Conservation (phyloP, 495 filamentous ascomycete species). For the Podospora sp. region DNA sequence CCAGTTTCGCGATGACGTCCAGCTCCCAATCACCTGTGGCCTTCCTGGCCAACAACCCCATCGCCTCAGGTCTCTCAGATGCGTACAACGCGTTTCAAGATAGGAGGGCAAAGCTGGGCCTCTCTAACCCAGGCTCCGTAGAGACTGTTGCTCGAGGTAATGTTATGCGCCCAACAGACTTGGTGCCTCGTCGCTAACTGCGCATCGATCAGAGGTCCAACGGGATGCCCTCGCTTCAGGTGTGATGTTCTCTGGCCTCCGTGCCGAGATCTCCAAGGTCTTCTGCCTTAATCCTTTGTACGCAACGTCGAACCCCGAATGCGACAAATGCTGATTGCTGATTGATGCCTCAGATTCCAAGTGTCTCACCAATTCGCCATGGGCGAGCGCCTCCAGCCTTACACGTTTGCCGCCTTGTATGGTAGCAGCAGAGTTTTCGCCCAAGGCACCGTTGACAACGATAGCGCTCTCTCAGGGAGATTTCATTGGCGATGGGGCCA, state of each 20-base stretch:
- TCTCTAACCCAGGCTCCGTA: constrained; percentile 88
- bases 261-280: constrained; percentile 93
- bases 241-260: constrained; percentile 91
- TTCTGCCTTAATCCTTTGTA: constrained; percentile 83
- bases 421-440: constrained; percentile 90
- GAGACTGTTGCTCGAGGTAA: constrained; percentile 78
- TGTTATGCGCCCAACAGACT: constrained; percentile 16
- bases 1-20: constrained; percentile 43
- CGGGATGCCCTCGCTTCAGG: constrained; percentile 94
- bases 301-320: constrained; percentile 15
- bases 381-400: constrained; percentile 88
- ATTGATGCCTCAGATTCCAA: constrained; percentile 63
- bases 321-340: constrained; percentile 5
- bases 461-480: constrained; percentile 76
- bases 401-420: constrained; percentile 90
- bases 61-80: constrained; percentile 69
- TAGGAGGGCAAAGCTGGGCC: constrained; percentile 79
- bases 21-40: constrained; percentile 59
- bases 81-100: constrained; percentile 82
- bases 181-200: constrained; percentile 20
- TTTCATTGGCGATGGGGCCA: constrained; percentile 87
- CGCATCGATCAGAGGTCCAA: constrained; percentile 67
- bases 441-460: constrained; percentile 93
- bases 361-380: constrained; percentile 95
- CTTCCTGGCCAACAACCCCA: constrained; percentile 72